These are phyloP conservation scores for Ganoderma multipileum DNA, from an alignment of 1,284 basidiomycete species.

Conservation along the genomic window DNA sequence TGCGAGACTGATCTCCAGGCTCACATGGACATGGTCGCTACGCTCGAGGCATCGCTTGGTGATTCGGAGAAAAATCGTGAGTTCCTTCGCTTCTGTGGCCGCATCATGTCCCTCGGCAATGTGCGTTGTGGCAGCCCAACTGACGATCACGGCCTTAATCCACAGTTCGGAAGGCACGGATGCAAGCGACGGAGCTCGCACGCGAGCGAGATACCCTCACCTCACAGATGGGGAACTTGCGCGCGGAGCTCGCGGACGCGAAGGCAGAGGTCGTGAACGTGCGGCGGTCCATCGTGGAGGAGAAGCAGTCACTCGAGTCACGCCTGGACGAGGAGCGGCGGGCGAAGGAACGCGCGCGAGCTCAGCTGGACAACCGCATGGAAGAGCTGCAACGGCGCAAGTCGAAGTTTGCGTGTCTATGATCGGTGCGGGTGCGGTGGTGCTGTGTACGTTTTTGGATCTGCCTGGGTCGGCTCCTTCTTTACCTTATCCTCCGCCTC, in stretches of 20 bases:
- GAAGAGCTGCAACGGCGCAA: conserved; percentile 83
- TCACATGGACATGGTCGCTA: conserved; percentile 89
- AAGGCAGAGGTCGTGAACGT: conserved; percentile 81
- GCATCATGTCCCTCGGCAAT: not conserved
- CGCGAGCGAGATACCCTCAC: conserved; percentile 82
- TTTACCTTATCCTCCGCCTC: not conserved
- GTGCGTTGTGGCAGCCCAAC: not conserved
- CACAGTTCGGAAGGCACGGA: conserved; percentile 86
- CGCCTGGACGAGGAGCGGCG: conserved; percentile 83
- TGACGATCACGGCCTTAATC: conserved; percentile 7
- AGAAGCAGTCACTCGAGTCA: conserved; percentile 84
- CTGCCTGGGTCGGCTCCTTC: conserved; percentile 6
- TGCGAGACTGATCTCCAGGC: conserved; percentile 91
- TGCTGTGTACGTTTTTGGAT: conserved; percentile 5
- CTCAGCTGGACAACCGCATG: conserved; percentile 85
- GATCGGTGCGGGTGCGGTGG: conserved; percentile 17
- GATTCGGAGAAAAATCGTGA: conserved; percentile 91
- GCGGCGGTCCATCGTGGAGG: conserved; percentile 80
- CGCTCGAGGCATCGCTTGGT: conserved; percentile 82
- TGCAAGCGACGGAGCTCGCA: conserved; percentile 87
- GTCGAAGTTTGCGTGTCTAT: conserved; percentile 84
- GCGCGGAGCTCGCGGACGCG: conserved; percentile 74
- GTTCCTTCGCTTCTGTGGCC: conserved; percentile 40
- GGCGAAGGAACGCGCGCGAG: conserved; percentile 82
- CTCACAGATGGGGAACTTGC: conserved; percentile 67